A percentile compares a stretch with the other conserved stretches of the same genome.
Conservation (phyloP, 73 alveolate genomes). For the Blepharisma stoltei region DNA sequence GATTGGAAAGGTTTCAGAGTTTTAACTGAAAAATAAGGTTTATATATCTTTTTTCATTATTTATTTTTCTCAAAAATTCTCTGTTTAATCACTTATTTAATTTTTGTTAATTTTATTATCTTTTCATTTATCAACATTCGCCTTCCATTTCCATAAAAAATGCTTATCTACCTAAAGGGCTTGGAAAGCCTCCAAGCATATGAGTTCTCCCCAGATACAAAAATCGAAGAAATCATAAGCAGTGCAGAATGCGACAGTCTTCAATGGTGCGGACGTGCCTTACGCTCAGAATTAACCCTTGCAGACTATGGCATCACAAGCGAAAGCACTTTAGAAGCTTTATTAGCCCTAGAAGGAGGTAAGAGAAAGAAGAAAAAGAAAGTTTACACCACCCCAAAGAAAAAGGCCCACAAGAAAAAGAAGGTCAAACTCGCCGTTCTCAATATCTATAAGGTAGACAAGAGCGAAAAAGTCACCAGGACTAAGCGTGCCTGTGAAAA, state of each 20-base stretch:
- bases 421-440: constrained; percentile 66
- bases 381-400: constrained; percentile 72
- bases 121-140: too few species aligned
- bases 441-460: constrained; percentile 68
- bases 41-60: too few species aligned
- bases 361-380: constrained; percentile 81
- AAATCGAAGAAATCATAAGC: too few species aligned
- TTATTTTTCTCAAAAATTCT: too few species aligned
- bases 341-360: constrained; percentile 70
- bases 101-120: too few species aligned
- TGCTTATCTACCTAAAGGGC: too few species aligned
- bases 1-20: constrained; percentile 87
- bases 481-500: constrained; percentile 69
- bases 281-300: neutral
- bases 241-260: too few species aligned
- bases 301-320: neutral
- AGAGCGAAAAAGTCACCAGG: constrained; percentile 62
- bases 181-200: too few species aligned
- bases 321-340: constrained; percentile 55
- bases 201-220: too few species aligned
- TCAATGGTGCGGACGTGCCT: neutral
- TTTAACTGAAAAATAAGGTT: constrained; percentile 11
- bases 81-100: too few species aligned
- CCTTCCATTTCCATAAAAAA: too few species aligned
- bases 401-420: constrained; percentile 70